Percentiles rank a stretch among this genome's conserved stretches.
Conservation (phyloP, 768 basidiomycete species). For the Kondoa subrosea region DNA sequence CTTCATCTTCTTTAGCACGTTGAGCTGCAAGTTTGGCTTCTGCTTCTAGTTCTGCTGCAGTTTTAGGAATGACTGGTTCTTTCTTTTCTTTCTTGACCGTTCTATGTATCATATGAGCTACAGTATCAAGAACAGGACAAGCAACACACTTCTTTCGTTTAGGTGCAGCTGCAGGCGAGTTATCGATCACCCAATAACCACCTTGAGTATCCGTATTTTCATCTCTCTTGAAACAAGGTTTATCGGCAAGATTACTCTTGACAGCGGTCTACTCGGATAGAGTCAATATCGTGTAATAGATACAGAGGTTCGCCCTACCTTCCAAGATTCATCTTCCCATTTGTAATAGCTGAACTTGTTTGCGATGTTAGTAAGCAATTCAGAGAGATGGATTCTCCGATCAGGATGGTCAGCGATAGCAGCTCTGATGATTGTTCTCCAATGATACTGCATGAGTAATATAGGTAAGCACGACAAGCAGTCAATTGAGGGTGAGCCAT, state of each 20-base stretch:
- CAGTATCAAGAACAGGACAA: background rate
- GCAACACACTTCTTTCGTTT: background rate
- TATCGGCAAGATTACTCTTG: background rate
- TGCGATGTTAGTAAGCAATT: background rate
- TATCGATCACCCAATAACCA: background rate
- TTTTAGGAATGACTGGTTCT: background rate
- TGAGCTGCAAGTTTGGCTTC: background rate
- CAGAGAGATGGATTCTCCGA: background rate
- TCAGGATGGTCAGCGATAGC: background rate
- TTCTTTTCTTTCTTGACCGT: background rate
- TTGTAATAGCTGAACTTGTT: background rate
- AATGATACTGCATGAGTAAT: background rate
- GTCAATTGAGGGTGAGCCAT: too few relatives aligned
- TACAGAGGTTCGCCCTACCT: background rate
- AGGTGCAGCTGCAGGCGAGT: background rate
- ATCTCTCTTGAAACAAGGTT: background rate
- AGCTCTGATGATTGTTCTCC: background rate
- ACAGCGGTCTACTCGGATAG: background rate
- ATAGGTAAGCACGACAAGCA: background rate
- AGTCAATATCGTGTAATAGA: background rate
- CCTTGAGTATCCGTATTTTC: background rate
- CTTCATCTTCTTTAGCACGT: background rate
- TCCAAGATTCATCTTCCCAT: background rate
- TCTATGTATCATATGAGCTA: background rate
- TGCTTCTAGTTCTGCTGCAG: background rate